phyloP scores from a whole-genome alignment of 805 yeast species.

The Jamesozyma lodderae region DNA sequence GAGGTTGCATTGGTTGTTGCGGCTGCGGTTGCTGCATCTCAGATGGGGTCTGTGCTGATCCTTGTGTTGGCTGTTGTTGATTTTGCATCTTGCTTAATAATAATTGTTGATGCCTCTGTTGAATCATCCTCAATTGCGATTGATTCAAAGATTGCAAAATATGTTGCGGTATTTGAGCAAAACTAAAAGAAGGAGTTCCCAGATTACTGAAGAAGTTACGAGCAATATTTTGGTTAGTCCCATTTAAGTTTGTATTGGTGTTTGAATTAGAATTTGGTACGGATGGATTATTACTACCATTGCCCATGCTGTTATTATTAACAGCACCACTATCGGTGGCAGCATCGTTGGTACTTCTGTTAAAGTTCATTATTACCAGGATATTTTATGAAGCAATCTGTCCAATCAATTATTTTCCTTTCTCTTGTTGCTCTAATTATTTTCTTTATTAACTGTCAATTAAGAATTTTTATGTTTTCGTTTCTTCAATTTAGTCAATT shows the following conservation, averaged over 20 bases:
- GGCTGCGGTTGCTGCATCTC: slow-evolving; percentile 9
- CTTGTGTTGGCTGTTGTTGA: slow-evolving; percentile 12
- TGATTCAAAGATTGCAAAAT: slow-evolving; percentile 26
- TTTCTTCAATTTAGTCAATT: no score
- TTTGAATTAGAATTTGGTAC: background rate
- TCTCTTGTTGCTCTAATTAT: no score
- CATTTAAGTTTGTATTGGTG: slow-evolving; percentile 1
- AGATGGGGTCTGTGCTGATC: slow-evolving; percentile 6
- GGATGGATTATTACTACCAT: background rate
- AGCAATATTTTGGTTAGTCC: background rate
- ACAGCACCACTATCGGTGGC: background rate
- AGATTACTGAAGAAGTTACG: slow-evolving; percentile 20
- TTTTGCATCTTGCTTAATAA: slow-evolving; percentile 24
- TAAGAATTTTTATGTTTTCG: no score
- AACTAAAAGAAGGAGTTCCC: slow-evolving; percentile 29
- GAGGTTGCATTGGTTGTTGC: slow-evolving; percentile 8
- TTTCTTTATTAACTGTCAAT: no score
- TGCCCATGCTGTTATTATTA: background rate
- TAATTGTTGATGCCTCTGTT: slow-evolving; percentile 29
- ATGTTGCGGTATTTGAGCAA: slow-evolving; percentile 29
- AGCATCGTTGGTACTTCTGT: background rate
- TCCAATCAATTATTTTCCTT: no score
- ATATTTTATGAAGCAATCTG: no score
- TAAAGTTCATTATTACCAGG: no score
- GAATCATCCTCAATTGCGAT: slow-evolving; percentile 28